Percentiles rank a stretch among this genome's conserved stretches.
Conservation (phyloP, 108 stramenopile genomes). For the Nitzschia sp. region DNA sequence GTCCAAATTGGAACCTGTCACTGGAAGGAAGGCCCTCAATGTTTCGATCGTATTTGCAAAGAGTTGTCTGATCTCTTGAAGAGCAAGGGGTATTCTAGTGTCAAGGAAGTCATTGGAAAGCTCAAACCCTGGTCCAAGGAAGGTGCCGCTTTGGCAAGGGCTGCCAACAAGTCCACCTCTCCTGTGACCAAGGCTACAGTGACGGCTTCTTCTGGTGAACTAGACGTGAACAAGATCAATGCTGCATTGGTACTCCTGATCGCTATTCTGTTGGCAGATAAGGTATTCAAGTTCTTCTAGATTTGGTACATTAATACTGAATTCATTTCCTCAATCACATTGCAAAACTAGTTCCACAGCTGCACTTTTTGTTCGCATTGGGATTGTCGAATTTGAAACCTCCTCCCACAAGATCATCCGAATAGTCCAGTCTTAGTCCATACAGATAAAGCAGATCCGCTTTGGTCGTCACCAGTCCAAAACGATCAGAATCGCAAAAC, state of each 20-base stretch:
- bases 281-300: background rate
- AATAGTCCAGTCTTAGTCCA: constrained; percentile 94
- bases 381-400: constrained; percentile 96
- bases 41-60: constrained; percentile 86
- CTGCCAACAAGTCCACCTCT: constrained; percentile 39
- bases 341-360: constrained; percentile 93
- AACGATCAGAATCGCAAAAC: no score
- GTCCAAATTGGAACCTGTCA: constrained; percentile 92
- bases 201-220: background rate
- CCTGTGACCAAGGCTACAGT: background rate
- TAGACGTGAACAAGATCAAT: constrained; percentile 24
- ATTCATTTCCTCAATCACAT: constrained; percentile 46
- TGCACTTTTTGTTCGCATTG: constrained; percentile 94
- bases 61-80: constrained; percentile 65
- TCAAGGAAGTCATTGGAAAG: constrained; percentile 77
- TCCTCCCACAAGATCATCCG: constrained; percentile 93
- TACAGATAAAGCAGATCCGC: constrained; percentile 87
- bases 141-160: constrained; percentile 62
- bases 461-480: constrained; percentile 93
- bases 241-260: constrained; percentile 55
- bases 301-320: no score
- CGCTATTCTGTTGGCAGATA: constrained; percentile 63
- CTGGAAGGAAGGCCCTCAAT: constrained; percentile 87
- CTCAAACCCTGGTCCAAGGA: constrained; percentile 85
- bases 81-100: constrained; percentile 64